Percentiles rank a stretch among this genome's conserved stretches.
Evolutionary conservation across 2,329 filamentous ascomycete genomes (phyloP).

Genomic region (Eurotiales sp.): DNA sequence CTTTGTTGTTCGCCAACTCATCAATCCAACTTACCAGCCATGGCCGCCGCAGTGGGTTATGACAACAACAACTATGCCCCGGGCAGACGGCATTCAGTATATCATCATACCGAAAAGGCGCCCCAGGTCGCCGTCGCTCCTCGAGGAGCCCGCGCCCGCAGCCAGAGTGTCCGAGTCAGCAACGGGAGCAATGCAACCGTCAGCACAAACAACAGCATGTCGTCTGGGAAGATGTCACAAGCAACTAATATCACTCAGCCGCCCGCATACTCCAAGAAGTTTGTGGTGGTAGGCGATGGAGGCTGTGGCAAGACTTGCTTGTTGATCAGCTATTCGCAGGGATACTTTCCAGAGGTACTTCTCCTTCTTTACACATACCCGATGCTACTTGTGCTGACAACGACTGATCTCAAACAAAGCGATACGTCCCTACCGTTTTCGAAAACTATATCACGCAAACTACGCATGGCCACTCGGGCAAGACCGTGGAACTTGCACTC

Average conservation of each 20-base stretch:
- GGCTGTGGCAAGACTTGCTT: conserved; percentile 98
- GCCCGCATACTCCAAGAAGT: conserved; percentile 96
- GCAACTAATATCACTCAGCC: conserved; percentile 85
- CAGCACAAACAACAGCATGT: conserved; percentile 77
- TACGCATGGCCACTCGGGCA: conserved; percentile 79
- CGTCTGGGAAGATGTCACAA: conserved; percentile 68
- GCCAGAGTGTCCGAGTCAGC: conserved; percentile 65
- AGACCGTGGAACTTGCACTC: conserved; percentile 91
- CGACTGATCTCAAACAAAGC: conserved; percentile 52
- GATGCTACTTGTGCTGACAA: background rate
- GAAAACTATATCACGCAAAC: conserved; percentile 99
- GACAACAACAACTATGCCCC: conserved; percentile 45
- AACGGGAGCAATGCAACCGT: conserved; percentile 61
- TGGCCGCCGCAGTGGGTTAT: conserved; percentile 3
- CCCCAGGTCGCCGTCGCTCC: conserved; percentile 40
- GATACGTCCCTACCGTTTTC: conserved; percentile 99
- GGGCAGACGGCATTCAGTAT: conserved; percentile 55
- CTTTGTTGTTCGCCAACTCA: no score
- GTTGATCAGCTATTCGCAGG: conserved; percentile 97
- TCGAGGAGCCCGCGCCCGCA: conserved; percentile 47
- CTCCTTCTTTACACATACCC: background rate
- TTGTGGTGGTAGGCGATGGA: conserved; percentile 96
- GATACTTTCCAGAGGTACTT: conserved; percentile 92
- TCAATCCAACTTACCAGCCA: background rate
- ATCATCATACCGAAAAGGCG: conserved; percentile 22